Evolutionary conservation across 2,329 filamentous ascomycete genomes (phyloP).

Genomic region (Pseudomassariella vexata): DNA sequence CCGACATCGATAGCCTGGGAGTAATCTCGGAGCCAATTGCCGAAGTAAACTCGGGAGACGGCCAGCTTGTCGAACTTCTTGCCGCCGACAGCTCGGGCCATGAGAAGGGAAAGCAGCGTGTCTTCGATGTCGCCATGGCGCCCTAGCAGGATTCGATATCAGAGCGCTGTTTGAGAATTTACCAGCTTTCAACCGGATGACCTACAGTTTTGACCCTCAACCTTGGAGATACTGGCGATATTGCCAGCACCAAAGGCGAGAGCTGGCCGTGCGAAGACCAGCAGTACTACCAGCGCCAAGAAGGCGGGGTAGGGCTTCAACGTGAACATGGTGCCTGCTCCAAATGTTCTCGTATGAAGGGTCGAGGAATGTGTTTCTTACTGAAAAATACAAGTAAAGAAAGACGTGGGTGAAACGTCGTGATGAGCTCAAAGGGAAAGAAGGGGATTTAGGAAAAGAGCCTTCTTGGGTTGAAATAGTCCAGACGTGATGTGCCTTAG

Average conservation of each 20-base stretch:
- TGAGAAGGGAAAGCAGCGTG: constrained; percentile 67
- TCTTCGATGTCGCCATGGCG: constrained; percentile 92
- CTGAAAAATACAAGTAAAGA: too few relatives aligned
- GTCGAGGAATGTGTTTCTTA: too few relatives aligned
- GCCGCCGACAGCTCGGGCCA: constrained; percentile 44
- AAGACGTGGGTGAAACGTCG: too few relatives aligned
- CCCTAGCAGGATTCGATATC: constrained; percentile 52
- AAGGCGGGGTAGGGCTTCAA: constrained; percentile 44
- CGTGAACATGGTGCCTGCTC: constrained; percentile 36
- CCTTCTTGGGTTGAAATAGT: too few relatives aligned
- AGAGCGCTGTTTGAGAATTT: constrained; percentile 10
- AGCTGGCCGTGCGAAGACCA: constrained; percentile 61
- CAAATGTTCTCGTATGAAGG: constrained; percentile 3
- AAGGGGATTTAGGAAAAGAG: too few relatives aligned
- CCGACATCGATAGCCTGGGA: constrained; percentile 91
- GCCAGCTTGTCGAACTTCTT: constrained; percentile 88
- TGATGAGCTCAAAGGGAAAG: too few relatives aligned
- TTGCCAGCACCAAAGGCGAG: constrained; percentile 85
- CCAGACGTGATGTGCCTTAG: too few relatives aligned
- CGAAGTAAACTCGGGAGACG: constrained; percentile 89
- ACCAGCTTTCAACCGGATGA: constrained; percentile 12
- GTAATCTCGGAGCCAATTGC: constrained; percentile 92
- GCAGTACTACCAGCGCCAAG: constrained; percentile 53
- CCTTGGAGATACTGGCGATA: constrained; percentile 72
- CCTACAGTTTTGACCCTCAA: constrained; percentile 79